These are phyloP conservation scores for Aureobasidium leucospermi DNA, from an alignment of 2,329 filamentous ascomycete genomes.

Conservation along the genomic window DNA sequence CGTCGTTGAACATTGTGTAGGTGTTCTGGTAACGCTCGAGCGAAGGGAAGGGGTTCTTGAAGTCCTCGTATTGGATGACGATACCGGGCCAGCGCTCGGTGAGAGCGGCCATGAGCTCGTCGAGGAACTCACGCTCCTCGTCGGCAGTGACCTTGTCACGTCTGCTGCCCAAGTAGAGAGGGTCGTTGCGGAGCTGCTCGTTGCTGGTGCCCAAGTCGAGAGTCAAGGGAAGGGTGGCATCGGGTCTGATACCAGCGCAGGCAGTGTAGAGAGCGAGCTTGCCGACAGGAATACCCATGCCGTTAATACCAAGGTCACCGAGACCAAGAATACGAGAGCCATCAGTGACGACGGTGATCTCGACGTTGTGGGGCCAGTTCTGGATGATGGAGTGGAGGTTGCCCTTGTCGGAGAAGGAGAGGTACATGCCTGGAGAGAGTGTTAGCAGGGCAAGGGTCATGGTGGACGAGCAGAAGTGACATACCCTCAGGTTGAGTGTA, in stretches of 20 bases:
- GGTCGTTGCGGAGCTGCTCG: conserved; percentile 61
- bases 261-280: conserved; percentile 94
- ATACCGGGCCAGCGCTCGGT: conserved; percentile 68
- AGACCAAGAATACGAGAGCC: conserved; percentile 88
- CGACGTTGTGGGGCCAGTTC: conserved; percentile 91
- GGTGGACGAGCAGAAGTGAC: conserved; percentile 14
- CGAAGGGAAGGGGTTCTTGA: conserved; percentile 94
- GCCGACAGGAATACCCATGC: conserved; percentile 95
- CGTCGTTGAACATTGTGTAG: conserved; percentile 97
- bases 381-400: conserved; percentile 79
- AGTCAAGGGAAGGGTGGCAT: conserved; percentile 55
- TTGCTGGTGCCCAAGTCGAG: conserved; percentile 59
- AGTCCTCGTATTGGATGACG: conserved; percentile 92
- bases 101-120: conserved; percentile 91
- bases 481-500: conserved; percentile 86
- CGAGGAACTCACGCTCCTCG: conserved; percentile 85
- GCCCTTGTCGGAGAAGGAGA: conserved; percentile 89
- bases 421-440: conserved; percentile 59
- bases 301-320: conserved; percentile 91
- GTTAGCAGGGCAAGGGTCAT: not conserved
- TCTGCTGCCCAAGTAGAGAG: conserved; percentile 86
- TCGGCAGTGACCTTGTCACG: conserved; percentile 69
- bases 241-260: conserved; percentile 87
- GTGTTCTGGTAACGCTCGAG: conserved; percentile 79
- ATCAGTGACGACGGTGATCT: conserved; percentile 95